Conservation (phyloP, 768 basidiomycete species). For the Omphalotus guepiniiformis region DNA sequence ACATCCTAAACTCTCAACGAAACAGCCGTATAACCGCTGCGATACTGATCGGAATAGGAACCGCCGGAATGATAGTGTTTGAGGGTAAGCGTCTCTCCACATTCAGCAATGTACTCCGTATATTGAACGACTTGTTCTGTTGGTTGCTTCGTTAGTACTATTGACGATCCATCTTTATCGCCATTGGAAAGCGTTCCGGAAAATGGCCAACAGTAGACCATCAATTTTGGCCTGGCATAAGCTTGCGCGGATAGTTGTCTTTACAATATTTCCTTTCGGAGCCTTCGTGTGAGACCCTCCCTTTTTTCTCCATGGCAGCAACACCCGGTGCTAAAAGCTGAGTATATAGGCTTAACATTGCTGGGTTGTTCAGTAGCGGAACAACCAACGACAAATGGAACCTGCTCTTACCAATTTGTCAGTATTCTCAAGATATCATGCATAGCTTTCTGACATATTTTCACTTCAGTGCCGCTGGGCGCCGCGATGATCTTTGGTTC, state of each 20-base stretch:
- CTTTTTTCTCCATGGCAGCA: neutral
- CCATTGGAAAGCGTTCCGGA: neutral
- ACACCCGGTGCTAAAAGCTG: too few relatives aligned
- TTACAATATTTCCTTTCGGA: slow-evolving; percentile 1
- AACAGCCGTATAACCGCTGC: neutral
- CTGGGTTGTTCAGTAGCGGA: neutral
- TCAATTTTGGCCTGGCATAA: neutral
- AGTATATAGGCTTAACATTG: slow-evolving; percentile 1
- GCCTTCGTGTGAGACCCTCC: neutral
- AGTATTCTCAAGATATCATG: too few relatives aligned
- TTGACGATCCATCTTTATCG: neutral
- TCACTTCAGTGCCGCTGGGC: neutral
- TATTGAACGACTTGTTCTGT: too few relatives aligned
- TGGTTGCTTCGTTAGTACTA: neutral
- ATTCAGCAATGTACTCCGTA: too few relatives aligned
- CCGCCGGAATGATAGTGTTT: slow-evolving; percentile 2
- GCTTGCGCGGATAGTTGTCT: neutral
- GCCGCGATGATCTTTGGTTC: neutral
- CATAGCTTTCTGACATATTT: neutral
- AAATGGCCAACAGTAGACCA: neutral
- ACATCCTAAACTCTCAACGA: too few relatives aligned
- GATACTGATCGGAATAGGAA: neutral
- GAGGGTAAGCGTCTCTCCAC: slow-evolving; percentile 2
- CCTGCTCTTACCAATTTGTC: neutral
- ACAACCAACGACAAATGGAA: slow-evolving; percentile 1